phyloP scores from a whole-genome alignment of 805 yeast genomes.

The Candida yuanshanica region DNA sequence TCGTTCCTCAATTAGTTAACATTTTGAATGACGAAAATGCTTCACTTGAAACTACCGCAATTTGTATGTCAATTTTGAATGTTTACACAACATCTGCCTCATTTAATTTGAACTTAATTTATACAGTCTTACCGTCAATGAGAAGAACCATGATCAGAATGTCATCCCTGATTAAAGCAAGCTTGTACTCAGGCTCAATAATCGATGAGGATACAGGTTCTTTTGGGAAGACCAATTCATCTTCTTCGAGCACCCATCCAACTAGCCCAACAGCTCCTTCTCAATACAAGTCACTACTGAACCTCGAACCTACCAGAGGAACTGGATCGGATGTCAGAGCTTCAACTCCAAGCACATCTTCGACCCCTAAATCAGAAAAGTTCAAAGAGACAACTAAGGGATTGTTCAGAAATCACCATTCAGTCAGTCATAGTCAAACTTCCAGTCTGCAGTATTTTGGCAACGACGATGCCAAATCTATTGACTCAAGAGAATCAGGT shows the following conservation, averaged over 20 bases:
- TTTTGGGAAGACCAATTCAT: slow-evolving; percentile 14
- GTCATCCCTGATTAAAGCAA: slow-evolving; percentile 14
- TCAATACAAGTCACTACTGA: slow-evolving; percentile 7
- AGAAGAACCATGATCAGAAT: slow-evolving; percentile 23
- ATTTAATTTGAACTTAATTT: slow-evolving; percentile 21
- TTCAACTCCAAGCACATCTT: slow-evolving; percentile 12
- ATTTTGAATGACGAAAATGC: slow-evolving; percentile 26
- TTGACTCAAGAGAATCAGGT: slow-evolving; percentile 12
- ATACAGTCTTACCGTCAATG: slow-evolving; percentile 26
- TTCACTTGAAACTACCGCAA: slow-evolving; percentile 27
- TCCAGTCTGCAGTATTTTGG: slow-evolving; percentile 1
- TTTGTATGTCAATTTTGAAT: slow-evolving; percentile 33
- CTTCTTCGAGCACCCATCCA: slow-evolving; percentile 14
- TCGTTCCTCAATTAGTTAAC: slow-evolving; percentile 16
- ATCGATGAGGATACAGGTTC: slow-evolving; percentile 13
- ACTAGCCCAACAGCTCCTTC: slow-evolving; percentile 1
- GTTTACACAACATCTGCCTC: slow-evolving; percentile 28
- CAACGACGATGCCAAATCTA: slow-evolving; percentile 13
- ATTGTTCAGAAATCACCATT: slow-evolving; percentile 20
- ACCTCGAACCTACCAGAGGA: background rate
- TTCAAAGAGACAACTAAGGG: slow-evolving; percentile 21
- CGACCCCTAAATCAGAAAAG: slow-evolving; percentile 22
- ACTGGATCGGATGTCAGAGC: slow-evolving; percentile 3
- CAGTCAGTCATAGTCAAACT: slow-evolving; percentile 12
- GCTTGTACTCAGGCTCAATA: slow-evolving; percentile 12